Evolutionary conservation across 148 eudicot species (phyloP), one percentile per base, ranked within the genome.

Genomic region (Euryodendron excelsum): DNA sequence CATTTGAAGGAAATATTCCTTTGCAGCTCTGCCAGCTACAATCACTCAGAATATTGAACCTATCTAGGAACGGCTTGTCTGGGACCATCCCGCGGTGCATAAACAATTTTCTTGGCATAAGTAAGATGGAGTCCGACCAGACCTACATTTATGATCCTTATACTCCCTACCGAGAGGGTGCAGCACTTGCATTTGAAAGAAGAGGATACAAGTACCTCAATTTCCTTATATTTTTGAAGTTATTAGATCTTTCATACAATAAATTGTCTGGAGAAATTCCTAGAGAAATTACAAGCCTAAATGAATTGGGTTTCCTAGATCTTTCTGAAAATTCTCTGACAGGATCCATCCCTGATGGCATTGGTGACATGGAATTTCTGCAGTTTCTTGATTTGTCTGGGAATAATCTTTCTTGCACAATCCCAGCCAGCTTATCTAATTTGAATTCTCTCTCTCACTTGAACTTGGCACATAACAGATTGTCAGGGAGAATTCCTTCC

Each of bases 201-300:
- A 0, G 0, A 0, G 13, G 2, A 0, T 48, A 0, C 13, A 48
- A 0, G 2, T 48, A 0, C 2, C 10, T 12, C 10, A 0, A 0
- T 10, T 6, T 0, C 53, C 53, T 14, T 10, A 13, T 48, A 48
- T 48, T 0, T 48, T 2, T 1, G 7, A 28, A 25, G 33, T 2
- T 2, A 0, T 17, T 64, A 11, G 45, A 66, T 66, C 47, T 37
- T 36, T 34, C 45, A 1, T 34, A 11, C 3, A 37, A 66, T 66
- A 18, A 20, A 13, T 37, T 37, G 4, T 66, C 70, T 2, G 69
- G 69, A 30, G 67, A 34, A 2, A 65, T 65, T 17, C 69, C 69
- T 0, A 14, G 0, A 65, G 14, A 21, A 37, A 5, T 66, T 7
- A 33, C 45, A 0, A 66, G 47, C 44, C 70, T 66, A 3, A 8